Evolutionary conservation across 1,284 basidiomycete species (phyloP).

Genomic region (Moesziomyces parantarcticus): DNA sequence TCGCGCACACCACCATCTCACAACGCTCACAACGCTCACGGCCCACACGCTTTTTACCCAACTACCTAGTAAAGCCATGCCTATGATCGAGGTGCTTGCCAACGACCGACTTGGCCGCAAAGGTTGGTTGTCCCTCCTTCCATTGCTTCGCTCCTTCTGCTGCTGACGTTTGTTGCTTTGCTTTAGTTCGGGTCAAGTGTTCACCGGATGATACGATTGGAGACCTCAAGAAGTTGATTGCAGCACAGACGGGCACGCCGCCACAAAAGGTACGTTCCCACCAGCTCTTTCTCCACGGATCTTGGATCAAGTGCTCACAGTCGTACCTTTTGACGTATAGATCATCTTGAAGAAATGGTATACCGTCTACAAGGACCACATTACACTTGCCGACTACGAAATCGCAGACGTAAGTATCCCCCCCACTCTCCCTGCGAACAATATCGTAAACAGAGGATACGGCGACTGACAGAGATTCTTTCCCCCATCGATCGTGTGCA

Average conservation of each 20-base stretch:
- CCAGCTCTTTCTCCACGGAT: not conserved
- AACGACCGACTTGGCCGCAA: constrained; percentile 96
- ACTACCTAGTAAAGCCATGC: constrained; percentile 32
- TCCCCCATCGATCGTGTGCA: not conserved
- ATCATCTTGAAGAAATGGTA: constrained; percentile 96
- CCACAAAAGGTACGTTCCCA: constrained; percentile 67
- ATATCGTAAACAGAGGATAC: no score
- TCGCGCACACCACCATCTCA: not conserved
- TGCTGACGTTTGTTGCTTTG: not conserved
- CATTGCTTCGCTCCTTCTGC: not conserved
- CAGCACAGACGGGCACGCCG: constrained; percentile 92
- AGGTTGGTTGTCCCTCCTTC: constrained; percentile 72
- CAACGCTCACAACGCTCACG: no score
- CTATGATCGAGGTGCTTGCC: constrained; percentile 83
- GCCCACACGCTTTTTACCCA: not conserved
- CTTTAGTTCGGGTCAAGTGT: constrained; percentile 65
- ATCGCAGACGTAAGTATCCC: constrained; percentile 27
- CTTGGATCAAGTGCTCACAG: not conserved
- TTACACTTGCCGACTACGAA: constrained; percentile 91
- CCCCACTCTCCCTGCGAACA: no score
- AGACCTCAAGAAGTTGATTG: constrained; percentile 95
- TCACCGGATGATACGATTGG: constrained; percentile 91
- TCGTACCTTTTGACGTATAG: constrained; percentile 71
- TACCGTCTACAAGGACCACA: constrained; percentile 72
- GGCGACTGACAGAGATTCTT: no score